phyloP scores from a whole-genome alignment of 1,284 basidiomycete species.

The Ceratobasidium theobromae region DNA sequence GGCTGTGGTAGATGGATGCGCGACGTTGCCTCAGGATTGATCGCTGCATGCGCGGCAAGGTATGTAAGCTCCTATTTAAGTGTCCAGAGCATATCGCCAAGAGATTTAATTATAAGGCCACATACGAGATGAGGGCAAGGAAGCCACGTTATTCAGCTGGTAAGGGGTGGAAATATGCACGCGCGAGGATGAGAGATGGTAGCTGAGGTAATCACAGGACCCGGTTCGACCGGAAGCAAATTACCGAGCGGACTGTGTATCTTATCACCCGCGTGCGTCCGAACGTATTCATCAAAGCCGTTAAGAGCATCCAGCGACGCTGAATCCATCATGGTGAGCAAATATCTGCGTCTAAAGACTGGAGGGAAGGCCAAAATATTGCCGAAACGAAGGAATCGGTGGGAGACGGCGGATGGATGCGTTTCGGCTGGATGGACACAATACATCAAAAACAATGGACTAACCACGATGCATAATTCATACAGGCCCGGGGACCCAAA shows the following conservation, averaged over 20 bases:
- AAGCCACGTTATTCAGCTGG: no score
- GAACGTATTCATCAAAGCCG: constrained; percentile 28
- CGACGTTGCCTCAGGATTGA: no score
- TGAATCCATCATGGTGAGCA: constrained; percentile 25
- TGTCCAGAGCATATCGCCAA: no score
- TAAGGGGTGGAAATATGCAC: neutral
- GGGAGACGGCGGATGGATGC: constrained; percentile 6
- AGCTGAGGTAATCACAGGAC: neutral
- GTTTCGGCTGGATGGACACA: constrained; percentile 2
- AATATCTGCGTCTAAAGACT: neutral
- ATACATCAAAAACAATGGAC: neutral
- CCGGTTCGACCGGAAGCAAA: constrained; percentile 9
- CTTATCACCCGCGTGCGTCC: constrained; percentile 9
- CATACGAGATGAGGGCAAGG: no score
- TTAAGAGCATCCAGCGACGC: constrained; percentile 16
- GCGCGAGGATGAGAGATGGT: neutral
- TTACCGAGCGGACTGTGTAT: neutral
- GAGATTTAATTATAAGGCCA: no score
- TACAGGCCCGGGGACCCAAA: constrained; percentile 95
- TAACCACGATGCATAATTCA: neutral
- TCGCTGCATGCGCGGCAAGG: no score
- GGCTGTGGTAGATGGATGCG: no score
- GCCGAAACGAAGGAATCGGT: neutral
- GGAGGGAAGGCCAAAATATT: neutral
- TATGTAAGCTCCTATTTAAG: no score